Evolutionary conservation across 352 stramenopile species (phyloP).

Genomic region (Globisporangium perplexum): DNA sequence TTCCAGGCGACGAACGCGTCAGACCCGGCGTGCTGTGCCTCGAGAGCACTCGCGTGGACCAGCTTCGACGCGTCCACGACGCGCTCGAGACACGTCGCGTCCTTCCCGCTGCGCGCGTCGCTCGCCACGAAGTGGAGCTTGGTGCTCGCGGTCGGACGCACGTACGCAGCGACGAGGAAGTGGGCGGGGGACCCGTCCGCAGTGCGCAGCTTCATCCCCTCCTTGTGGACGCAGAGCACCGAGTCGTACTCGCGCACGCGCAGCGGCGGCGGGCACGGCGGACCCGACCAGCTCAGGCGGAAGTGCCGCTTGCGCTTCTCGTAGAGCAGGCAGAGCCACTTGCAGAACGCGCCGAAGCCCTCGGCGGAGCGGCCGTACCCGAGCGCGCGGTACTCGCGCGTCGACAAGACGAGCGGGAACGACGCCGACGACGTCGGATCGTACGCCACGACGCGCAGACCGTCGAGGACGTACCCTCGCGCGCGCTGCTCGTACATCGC

Average conservation of each 20-base stretch:
- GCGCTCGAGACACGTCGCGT: constrained; percentile 17
- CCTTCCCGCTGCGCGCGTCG: constrained; percentile 11
- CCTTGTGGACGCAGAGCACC: constrained; percentile 52
- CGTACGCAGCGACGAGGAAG: constrained; percentile 30
- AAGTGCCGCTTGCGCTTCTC: constrained; percentile 43
- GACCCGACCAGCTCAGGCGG: constrained; percentile 53
- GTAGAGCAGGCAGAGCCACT: constrained; percentile 57
- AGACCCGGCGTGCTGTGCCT: constrained; percentile 6
- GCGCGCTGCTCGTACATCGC: constrained; percentile 33
- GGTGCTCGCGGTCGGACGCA: constrained; percentile 23
- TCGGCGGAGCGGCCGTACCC: constrained; percentile 40
- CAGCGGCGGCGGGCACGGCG: constrained; percentile 41
- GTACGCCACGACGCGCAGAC: constrained; percentile 48
- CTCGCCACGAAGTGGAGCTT: constrained; percentile 36
- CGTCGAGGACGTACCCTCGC: constrained; percentile 39
- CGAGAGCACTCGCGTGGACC: constrained; percentile 21
- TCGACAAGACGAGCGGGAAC: constrained; percentile 31
- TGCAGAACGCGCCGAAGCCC: constrained; percentile 41
- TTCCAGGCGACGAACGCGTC: constrained; percentile 28
- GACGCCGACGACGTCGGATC: constrained; percentile 32
- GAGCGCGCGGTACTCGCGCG: constrained; percentile 39
- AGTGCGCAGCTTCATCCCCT: constrained; percentile 30
- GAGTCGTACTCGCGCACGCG: constrained; percentile 46
- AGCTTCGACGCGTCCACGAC: constrained; percentile 16
- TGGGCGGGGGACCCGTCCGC: constrained; percentile 1